Conservation (phyloP, 202 grass and related monocot genomes). For the Panicum hallii region DNA sequence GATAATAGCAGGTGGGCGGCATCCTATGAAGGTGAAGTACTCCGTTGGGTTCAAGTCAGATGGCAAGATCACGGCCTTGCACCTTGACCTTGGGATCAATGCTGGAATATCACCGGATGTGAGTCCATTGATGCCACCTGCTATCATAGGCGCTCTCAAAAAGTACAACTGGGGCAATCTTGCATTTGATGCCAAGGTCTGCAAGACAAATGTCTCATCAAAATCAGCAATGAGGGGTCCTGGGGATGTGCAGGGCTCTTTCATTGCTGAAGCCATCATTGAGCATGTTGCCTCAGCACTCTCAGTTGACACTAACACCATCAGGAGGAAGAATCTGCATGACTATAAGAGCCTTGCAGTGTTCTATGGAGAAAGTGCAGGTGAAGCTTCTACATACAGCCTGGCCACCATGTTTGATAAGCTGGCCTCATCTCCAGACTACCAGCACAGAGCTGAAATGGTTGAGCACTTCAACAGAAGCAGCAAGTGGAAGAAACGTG, state of each 20-base stretch:
- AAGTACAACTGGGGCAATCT: slow-evolving; percentile 91
- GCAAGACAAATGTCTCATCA: slow-evolving; percentile 76
- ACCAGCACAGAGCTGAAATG: slow-evolving; percentile 38
- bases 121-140: slow-evolving; percentile 31
- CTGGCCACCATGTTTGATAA: slow-evolving; percentile 69
- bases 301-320: slow-evolving; percentile 49
- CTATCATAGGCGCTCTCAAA: slow-evolving; percentile 60
- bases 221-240: slow-evolving; percentile 75
- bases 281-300: slow-evolving; percentile 81
- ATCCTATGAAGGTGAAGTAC: slow-evolving; percentile 82
- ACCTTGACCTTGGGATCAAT: slow-evolving; percentile 69
- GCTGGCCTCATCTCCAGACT: slow-evolving; percentile 63
- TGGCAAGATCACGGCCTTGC: slow-evolving; percentile 76
- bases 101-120: slow-evolving; percentile 62
- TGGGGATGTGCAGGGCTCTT: slow-evolving; percentile 82
- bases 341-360: slow-evolving; percentile 58
- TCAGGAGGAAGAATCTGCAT: slow-evolving; percentile 86
- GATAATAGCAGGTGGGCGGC: slow-evolving; percentile 77
- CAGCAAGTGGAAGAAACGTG: slow-evolving; percentile 82
- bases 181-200: slow-evolving; percentile 64
- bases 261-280: slow-evolving; percentile 87
- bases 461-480: slow-evolving; percentile 58
- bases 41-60: slow-evolving; percentile 82
- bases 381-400: slow-evolving; percentile 66
- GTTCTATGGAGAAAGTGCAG: slow-evolving; percentile 52